Base-by-base conservation (phyloP, 2,329 filamentous ascomycete species). In the Colletotrichum spinosum region DNA sequence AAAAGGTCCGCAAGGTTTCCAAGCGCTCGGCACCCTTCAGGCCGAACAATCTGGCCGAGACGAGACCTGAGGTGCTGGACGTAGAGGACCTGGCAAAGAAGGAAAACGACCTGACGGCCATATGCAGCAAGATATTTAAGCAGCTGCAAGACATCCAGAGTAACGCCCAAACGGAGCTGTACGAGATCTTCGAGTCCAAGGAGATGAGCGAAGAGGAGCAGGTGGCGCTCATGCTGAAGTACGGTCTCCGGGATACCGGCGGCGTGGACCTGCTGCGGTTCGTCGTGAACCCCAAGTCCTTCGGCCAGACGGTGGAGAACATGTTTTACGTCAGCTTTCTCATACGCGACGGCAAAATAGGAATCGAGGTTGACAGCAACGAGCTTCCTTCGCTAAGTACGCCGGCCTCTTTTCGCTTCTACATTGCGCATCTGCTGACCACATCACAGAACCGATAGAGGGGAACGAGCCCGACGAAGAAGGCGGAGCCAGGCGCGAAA, bases 301-400 rank as follows among this genome's bases (percentile, higher is more conserved):
- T 98, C 72, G 93, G 93, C 0, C 96, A 99, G 77, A 97, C 94
- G 0, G 90, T 99, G 7, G 96, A 99, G 76, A 99, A 99, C 72
- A 83, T 99, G 72, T 99, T 99, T 77, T 98, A 98, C 75, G 88
- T 97, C 70, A 97, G 93, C 75, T 99, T 99, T 74, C 80, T 99
- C 67, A 93, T 98, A 65, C 89, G 92, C 63, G 96, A 99, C 78
- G 94, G 94, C 10, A 88, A 86, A 65, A 87, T 94, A 6, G 88
- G 88, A 39, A 84, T 99, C n/a, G 83, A 87, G 3, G 86, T 88
- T 60, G 94, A 97, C 72, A 84, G 88, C 11, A 80, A 91, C 66
- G 89, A 86, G 2, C 80, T 97, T 46, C 94, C 94, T n/a, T 88
- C 93, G 25, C 78, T 98, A 53, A 83, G 94, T 97, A 83, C 83